phyloP scores from a whole-genome alignment of 192 early-diverging fungal species.

The Blastocladiella britannica region DNA sequence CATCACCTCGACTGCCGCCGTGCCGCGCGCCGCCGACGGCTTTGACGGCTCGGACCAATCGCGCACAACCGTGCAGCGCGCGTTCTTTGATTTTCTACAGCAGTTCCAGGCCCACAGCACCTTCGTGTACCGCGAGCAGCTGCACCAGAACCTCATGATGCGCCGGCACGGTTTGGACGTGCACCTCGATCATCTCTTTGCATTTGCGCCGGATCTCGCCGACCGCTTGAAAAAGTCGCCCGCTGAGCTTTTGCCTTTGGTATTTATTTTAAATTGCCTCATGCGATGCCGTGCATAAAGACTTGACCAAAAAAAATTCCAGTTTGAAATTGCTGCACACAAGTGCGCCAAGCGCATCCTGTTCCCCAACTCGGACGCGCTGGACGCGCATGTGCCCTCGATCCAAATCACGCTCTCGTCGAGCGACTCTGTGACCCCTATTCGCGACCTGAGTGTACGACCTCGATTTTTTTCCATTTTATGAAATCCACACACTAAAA shows the following conservation, averaged over 20 bases:
- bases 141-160: slow-evolving; percentile 58
- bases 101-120: not conserved
- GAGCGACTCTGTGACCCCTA: slow-evolving; percentile 64
- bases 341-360: slow-evolving; percentile 52
- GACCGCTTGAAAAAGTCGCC: slow-evolving; percentile 60
- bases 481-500: not conserved
- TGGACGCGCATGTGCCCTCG: slow-evolving; percentile 43
- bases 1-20: not conserved
- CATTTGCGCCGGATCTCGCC: slow-evolving; percentile 64
- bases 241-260: slow-evolving; percentile 55
- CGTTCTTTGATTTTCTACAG: not conserved
- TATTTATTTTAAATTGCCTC: too few relatives aligned
- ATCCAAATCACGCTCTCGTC: slow-evolving; percentile 78
- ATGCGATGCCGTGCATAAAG: too few relatives aligned
- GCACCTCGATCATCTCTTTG: slow-evolving; percentile 63
- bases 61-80: not conserved
- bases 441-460: slow-evolving; percentile 70
- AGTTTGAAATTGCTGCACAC: slow-evolving; percentile 80
- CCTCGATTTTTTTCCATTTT: not conserved
- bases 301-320: too few relatives aligned
- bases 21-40: not conserved
- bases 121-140: slow-evolving; percentile 40
- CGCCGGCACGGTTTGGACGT: slow-evolving; percentile 66
- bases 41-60: not conserved
- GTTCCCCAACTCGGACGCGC: slow-evolving; percentile 21